Evolutionary conservation across 306 rosid genomes (phyloP).

Genomic region (Dryas alaskensis): DNA sequence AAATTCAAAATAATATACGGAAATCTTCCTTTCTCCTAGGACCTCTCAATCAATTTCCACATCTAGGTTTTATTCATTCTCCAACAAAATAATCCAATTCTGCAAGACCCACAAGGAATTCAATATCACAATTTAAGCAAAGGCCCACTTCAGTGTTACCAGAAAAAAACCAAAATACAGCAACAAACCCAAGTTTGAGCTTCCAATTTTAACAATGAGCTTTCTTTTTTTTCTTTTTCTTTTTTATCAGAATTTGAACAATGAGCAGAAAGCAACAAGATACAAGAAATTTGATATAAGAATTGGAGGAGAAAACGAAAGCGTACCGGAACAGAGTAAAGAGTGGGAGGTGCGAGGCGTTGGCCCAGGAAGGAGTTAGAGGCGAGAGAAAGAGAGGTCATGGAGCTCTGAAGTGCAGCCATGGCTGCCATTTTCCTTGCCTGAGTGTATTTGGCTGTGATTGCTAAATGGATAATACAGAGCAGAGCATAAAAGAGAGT

Average conservation of each 20-base stretch:
- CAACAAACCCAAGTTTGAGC: conserved; percentile 19
- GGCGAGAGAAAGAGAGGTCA: conserved; percentile 68
- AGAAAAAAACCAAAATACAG: neutral
- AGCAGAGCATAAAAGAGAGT: neutral
- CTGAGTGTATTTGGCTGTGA: neutral
- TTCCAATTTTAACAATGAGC: neutral
- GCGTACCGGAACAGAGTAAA: conserved; percentile 47
- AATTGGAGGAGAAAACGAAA: neutral
- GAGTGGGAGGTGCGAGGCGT: conserved; percentile 51
- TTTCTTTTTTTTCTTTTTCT: no score
- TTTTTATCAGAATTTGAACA: no score
- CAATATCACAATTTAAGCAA: neutral
- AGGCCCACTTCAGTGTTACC: neutral
- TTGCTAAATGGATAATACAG: conserved; percentile 36
- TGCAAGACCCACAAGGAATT: neutral
- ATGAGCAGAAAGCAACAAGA: neutral
- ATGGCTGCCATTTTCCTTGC: conserved; percentile 73
- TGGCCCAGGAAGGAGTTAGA: conserved; percentile 86
- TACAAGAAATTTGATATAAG: neutral
- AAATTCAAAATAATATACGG: neutral
- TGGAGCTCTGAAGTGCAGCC: conserved; percentile 81
- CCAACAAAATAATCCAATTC: no score
- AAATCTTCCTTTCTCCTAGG: neutral
- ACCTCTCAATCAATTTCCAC: neutral
- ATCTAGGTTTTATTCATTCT: neutral